Conservation (phyloP, 352 stramenopile species). For the Phytophthora fragariaefolia region DNA sequence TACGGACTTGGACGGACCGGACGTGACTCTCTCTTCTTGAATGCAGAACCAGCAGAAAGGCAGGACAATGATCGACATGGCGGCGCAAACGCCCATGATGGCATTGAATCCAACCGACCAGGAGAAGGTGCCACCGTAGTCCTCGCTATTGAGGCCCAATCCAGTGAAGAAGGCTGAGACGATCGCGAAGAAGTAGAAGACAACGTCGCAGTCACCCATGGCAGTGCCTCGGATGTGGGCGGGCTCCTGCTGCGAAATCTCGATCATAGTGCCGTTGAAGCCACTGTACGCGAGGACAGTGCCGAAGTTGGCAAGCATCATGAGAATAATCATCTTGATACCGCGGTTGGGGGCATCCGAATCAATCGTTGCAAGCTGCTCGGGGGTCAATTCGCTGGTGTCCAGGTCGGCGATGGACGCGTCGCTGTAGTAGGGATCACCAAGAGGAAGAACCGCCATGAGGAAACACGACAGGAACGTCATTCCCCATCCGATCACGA, state of each 20-base stretch:
- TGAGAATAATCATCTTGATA: slow-evolving; percentile 63
- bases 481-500: slow-evolving; percentile 71
- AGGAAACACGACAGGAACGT: slow-evolving; percentile 46
- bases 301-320: slow-evolving; percentile 79
- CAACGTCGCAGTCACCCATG: slow-evolving; percentile 44
- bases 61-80: slow-evolving; percentile 45
- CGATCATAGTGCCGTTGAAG: slow-evolving; percentile 68
- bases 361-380: slow-evolving; percentile 52
- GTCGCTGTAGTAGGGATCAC: slow-evolving; percentile 57
- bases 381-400: slow-evolving; percentile 31
- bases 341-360: slow-evolving; percentile 48
- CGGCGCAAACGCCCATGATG: slow-evolving; percentile 52
- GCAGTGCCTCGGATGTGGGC: slow-evolving; percentile 44
- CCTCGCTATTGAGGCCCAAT: slow-evolving; percentile 51
- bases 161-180: slow-evolving; percentile 56
- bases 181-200: slow-evolving; percentile 46
- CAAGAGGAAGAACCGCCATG: slow-evolving; percentile 56
- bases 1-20: slow-evolving; percentile 42
- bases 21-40: slow-evolving; percentile 40
- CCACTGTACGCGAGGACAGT: slow-evolving; percentile 81
- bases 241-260: slow-evolving; percentile 65
- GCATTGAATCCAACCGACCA: slow-evolving; percentile 67
- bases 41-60: slow-evolving; percentile 60
- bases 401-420: slow-evolving; percentile 40
- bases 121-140: slow-evolving; percentile 63